Percentiles rank a stretch among this genome's conserved stretches.
phyloP scores from a whole-genome alignment of 75 land plant genomes.

The Picea sitchensis region DNA sequence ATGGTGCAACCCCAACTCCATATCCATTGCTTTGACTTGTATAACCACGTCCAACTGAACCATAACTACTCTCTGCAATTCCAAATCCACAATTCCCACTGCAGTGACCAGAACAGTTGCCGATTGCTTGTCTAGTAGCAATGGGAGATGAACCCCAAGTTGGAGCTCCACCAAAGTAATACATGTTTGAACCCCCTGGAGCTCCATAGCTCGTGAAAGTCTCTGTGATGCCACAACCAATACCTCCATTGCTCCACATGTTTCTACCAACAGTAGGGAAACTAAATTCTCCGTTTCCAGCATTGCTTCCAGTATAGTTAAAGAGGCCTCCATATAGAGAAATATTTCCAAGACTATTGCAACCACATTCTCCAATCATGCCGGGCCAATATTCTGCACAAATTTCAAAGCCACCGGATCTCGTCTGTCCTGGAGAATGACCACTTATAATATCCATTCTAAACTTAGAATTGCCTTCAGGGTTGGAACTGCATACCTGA shows the following conservation, averaged over 20 bases:
- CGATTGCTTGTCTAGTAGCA: constrained; percentile 21
- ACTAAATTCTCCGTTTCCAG: constrained; percentile 36
- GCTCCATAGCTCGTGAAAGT: constrained; percentile 19
- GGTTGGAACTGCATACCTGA: constrained; percentile 36
- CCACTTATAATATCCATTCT: constrained; percentile 67
- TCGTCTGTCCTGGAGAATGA: constrained; percentile 29
- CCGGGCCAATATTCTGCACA: constrained; percentile 42
- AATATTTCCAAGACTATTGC: constrained; percentile 20
- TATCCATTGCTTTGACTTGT: not conserved
- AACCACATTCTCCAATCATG: constrained; percentile 33
- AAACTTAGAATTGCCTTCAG: constrained; percentile 25
- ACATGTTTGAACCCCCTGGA: constrained; percentile 26
- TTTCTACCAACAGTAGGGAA: constrained; percentile 21
- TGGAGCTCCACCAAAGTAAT: constrained; percentile 16
- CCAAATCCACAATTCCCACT: constrained; percentile 32
- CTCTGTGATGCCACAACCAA: constrained; percentile 21
- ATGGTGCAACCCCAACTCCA: not conserved
- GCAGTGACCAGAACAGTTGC: constrained; percentile 12
- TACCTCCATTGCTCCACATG: constrained; percentile 50
- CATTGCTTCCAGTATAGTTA: constrained; percentile 33
- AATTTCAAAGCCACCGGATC: constrained; percentile 34
- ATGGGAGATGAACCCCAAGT: constrained; percentile 43
- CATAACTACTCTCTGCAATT: constrained; percentile 25
- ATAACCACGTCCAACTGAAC: not conserved
- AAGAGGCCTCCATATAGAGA: constrained; percentile 17